Conservation (phyloP, 148 eudicot genomes). For the Spergularia bocconei region DNA sequence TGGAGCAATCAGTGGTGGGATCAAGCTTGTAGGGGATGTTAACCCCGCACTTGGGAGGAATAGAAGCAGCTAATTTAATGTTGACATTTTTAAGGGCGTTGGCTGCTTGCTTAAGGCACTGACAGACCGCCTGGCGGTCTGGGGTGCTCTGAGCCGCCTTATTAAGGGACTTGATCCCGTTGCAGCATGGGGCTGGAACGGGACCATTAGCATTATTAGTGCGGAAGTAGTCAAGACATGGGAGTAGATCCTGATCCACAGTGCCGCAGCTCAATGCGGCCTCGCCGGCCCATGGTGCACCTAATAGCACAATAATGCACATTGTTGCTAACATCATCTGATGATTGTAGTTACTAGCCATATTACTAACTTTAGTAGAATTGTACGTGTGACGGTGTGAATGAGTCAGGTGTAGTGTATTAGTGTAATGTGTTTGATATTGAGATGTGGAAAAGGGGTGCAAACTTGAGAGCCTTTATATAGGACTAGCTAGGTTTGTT, state of each 20-base stretch:
- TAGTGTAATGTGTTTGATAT: too few relatives aligned
- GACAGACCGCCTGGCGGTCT: slow-evolving; percentile 38
- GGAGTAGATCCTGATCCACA: slow-evolving; percentile 24
- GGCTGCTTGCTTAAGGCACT: slow-evolving; percentile 32
- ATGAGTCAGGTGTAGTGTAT: too few relatives aligned
- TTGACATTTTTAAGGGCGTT: slow-evolving; percentile 7
- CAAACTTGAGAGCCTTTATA: too few relatives aligned
- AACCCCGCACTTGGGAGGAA: slow-evolving; percentile 40
- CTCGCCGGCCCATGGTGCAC: slow-evolving; percentile 18
- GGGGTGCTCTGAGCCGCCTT: slow-evolving; percentile 23
- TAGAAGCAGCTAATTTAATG: slow-evolving; percentile 20
- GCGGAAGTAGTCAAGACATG: slow-evolving; percentile 32
- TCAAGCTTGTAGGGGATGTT: slow-evolving; percentile 38
- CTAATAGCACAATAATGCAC: slow-evolving; percentile 11
- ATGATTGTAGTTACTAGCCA: slow-evolving; percentile 21
- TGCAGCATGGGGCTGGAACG: slow-evolving; percentile 31
- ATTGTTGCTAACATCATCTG: slow-evolving; percentile 3
- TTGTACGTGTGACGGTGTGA: too few relatives aligned
- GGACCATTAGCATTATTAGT: not conserved
- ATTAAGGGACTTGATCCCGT: slow-evolving; percentile 28
- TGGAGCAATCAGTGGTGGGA: slow-evolving; percentile 38
- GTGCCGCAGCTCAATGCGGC: slow-evolving; percentile 25
- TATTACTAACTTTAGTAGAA: not conserved
- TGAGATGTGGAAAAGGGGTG: too few relatives aligned
- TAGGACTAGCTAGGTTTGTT: too few relatives aligned